Base-by-base conservation (phyloP, 441 rosid genomes). In the Iberis amara region DNA sequence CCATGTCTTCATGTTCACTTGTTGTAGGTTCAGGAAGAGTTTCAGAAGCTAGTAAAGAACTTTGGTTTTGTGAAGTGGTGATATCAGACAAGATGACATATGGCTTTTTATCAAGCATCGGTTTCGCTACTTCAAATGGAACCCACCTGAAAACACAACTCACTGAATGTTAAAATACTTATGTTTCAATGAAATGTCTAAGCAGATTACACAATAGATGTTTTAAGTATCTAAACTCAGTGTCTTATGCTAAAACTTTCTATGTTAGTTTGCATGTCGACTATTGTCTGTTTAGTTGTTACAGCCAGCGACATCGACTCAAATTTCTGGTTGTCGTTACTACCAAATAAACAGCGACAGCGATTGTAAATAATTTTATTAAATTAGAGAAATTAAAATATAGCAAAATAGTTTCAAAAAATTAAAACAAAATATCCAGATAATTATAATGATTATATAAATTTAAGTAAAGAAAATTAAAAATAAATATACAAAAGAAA, bases 71-170 rank as follows among this genome's bases (percentile, higher is more conserved):
- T 43, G 58, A 52, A 42, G 38, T 63, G 18, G 73, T 49, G 65
- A 39, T 65, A 68, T 83, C 89, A 45, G 97, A 79, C 66, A 89
- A 68, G 68, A 83, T 73, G 35, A 63, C 80, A 55, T 86, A 89
- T 56, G 71, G 72, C 61, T 68, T 73, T 73, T 60, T 70, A 66
- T 89, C 95, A 28, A 89, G 97, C 70, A 63, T 40, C 24, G 91
- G 80, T 60, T 70, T 80, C 26, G 85, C 85, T 39, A 55, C 47
- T 33, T 78, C 71, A 74, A 63, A 86, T 39, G 84, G 67, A 55
- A 89, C 80, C 97, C 97, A 86, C 89, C 95, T 89, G 89, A 58
- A 77, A 52, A 65, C 23, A 24, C 40, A 59, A 35, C 11, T 14
- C 38, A 7, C 1, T 2, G 3, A 18, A 18, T 54, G 26, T 52